A percentile compares a stretch with the other conserved stretches of the same genome.
Evolutionary conservation across 179 eudicot species (phyloP).

Genomic region (Nepenthes alata): DNA sequence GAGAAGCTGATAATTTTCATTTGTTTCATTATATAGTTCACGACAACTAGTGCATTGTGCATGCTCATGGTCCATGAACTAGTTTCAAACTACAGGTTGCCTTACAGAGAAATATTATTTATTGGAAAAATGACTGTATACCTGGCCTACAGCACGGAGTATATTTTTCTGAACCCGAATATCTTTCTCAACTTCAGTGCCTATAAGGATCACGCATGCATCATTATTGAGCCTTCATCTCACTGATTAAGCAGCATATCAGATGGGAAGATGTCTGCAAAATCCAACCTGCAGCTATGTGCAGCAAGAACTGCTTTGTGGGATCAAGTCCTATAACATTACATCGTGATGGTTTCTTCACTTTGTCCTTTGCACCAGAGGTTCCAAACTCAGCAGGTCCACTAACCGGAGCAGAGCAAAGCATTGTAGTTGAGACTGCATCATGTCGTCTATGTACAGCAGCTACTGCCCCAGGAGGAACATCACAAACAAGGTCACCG

Average conservation of each 20-base stretch:
- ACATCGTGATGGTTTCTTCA: conserved; percentile 67
- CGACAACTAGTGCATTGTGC: neutral
- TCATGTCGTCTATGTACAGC: conserved; percentile 95
- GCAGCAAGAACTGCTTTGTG: conserved; percentile 71
- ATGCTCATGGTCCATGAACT: too few species aligned
- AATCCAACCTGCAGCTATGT: conserved; percentile 70
- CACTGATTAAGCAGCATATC: conserved; percentile 6
- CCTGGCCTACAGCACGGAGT: conserved; percentile 91
- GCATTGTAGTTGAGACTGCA: conserved; percentile 85
- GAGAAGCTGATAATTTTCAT: neutral
- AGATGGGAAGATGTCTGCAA: conserved; percentile 1
- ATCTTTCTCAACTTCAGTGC: conserved; percentile 75
- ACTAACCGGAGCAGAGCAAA: conserved; percentile 78
- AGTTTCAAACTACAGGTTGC: neutral
- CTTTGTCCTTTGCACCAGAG: conserved; percentile 83
- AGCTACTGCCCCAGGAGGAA: conserved; percentile 94
- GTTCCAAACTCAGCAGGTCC: conserved; percentile 79
- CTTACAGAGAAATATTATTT: neutral
- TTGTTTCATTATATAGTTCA: neutral
- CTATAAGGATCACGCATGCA: conserved; percentile 25
- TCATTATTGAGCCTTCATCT: neutral
- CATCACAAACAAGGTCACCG: conserved; percentile 93
- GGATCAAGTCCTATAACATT: conserved; percentile 82
- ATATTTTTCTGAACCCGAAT: conserved; percentile 76
- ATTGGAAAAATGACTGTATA: conserved; percentile 3